Evolutionary conservation across 179 eudicot species (phyloP).

Genomic region (Carnegiea gigantea): DNA sequence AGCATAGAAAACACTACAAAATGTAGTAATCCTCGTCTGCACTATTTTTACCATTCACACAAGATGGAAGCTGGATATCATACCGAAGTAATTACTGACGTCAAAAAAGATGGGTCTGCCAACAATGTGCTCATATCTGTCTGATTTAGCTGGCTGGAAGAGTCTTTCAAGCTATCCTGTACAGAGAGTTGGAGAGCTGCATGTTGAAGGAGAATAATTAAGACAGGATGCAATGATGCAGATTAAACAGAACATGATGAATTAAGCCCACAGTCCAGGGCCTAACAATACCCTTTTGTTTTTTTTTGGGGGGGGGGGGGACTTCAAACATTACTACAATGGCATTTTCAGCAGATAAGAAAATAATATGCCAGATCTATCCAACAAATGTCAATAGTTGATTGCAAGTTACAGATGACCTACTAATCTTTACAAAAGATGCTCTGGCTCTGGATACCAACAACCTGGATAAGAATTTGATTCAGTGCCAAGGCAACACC

Average conservation of each 20-base stretch:
- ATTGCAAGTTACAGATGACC: background rate
- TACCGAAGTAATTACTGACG: conserved; percentile 85
- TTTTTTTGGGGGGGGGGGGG: background rate
- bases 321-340: background rate
- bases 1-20: background rate
- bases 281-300: background rate
- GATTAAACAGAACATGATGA: background rate
- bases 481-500: background rate
- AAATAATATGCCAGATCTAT: no score
- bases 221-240: background rate
- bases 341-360: background rate
- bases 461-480: background rate
- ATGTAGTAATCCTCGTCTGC: background rate
- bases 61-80: conserved; percentile 20
- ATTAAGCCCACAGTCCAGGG: background rate
- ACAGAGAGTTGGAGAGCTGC: conserved; percentile 93
- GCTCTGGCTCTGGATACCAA: background rate
- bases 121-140: conserved; percentile 72
- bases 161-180: conserved; percentile 59
- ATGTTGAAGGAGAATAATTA: conserved; percentile 8
- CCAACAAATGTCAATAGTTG: background rate
- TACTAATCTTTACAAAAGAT: background rate
- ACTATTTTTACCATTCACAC: background rate
- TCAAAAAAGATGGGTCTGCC: conserved; percentile 77
- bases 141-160: conserved; percentile 56